Evolutionary conservation across 495 filamentous ascomycete species (phyloP), one percentile per base, ranked within the genome.

Genomic region (Antarctomyces pellizariae): DNA sequence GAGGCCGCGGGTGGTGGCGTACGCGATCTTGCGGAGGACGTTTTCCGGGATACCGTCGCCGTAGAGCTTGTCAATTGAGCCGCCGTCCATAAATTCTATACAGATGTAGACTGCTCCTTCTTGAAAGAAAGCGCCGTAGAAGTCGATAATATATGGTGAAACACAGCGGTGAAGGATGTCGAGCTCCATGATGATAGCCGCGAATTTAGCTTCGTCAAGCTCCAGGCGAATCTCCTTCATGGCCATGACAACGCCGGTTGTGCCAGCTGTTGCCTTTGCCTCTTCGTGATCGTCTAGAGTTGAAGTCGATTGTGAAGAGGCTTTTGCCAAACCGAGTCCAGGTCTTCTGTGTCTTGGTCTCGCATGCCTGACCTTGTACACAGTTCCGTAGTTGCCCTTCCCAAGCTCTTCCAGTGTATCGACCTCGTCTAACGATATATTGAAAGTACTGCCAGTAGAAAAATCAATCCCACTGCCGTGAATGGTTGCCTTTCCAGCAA

Each of bases 151-250:
- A 45, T 79, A 91, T 0, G 86, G 89, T 3, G 80, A 92, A 10
- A 82, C 54, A 42, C 86, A 99, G 29, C 83, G 76, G 50, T 99
- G 86, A 5, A 99, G 60, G 31, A 99, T 82, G 38, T 95, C 80
- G 24, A 99, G 54, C 45, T 99, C 86, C 71, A 95, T 99, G 41
- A 95, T 80, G 44, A 99, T 99, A 22, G 86, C 78, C 3, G 75
- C 70, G 45, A 99, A 92, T 46, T 95, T 95, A 29, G 73, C 73
- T 44, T 95, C 86, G 38, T 99, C 86, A 20, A 99, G 54, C 45
- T 99, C 86, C 13, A 99, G 54, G n/a, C 86, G 66, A 31, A 95
- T 89, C 48, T 99, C 86, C 42, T 99, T 95, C 86, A 99, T 95
- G 8, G 86, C 86, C 86, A 99, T 99, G 36, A 89, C 56, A 16